Conservation (phyloP, 352 stramenopile genomes). For the Phytophthora syringae region DNA sequence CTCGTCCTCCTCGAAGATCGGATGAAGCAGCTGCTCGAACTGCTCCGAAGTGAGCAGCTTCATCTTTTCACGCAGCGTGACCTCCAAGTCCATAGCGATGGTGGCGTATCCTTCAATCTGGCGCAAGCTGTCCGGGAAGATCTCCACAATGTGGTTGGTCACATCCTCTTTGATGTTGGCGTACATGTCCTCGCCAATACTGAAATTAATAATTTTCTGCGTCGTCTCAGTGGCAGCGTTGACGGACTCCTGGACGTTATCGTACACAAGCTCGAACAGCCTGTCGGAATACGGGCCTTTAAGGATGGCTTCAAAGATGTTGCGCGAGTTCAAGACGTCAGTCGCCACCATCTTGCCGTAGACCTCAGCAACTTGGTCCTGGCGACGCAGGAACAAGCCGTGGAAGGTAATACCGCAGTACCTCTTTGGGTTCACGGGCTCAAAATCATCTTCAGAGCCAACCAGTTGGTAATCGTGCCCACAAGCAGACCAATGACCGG, state of each 20-base stretch:
- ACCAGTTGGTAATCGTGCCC: slow-evolving; percentile 97
- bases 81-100: slow-evolving; percentile 90
- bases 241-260: slow-evolving; percentile 88
- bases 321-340: slow-evolving; percentile 88
- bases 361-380: slow-evolving; percentile 90
- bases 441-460: slow-evolving; percentile 94
- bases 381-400: slow-evolving; percentile 94
- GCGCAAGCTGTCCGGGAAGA: slow-evolving; percentile 88
- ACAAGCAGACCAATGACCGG: slow-evolving; percentile 95
- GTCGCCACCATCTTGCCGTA: slow-evolving; percentile 87
- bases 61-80: slow-evolving; percentile 94
- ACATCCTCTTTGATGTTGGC: slow-evolving; percentile 89
- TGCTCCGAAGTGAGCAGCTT: slow-evolving; percentile 84
- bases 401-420: slow-evolving; percentile 93
- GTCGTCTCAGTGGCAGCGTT: slow-evolving; percentile 78
- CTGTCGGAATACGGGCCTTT: slow-evolving; percentile 88
- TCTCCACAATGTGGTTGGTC: slow-evolving; percentile 87
- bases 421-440: slow-evolving; percentile 87
- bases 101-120: slow-evolving; percentile 95
- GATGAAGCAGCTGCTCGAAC: slow-evolving; percentile 97
- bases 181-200: slow-evolving; percentile 85
- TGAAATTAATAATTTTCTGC: slow-evolving; percentile 87
- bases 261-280: slow-evolving; percentile 88
- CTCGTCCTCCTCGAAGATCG: slow-evolving; percentile 99
- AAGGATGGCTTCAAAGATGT: slow-evolving; percentile 91